These are phyloP conservation scores for Citrullus colocynthis DNA, from an alignment of 306 rosid species.

Conservation along the genomic window DNA sequence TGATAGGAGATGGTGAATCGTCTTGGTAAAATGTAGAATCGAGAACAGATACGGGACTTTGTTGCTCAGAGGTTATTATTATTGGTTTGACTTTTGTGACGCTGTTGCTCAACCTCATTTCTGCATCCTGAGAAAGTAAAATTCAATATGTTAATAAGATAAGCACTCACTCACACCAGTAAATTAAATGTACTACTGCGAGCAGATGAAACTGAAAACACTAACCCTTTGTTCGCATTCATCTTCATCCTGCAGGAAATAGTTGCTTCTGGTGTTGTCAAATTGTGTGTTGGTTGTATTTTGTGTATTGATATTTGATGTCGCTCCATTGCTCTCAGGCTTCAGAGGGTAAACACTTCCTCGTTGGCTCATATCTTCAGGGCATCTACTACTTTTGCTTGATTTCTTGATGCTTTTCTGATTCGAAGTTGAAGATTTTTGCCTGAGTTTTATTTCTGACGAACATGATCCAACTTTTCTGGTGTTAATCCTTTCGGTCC, in stretches of 20 bases:
- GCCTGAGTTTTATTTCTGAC: slow-evolving; percentile 26
- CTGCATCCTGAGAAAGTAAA: slow-evolving; percentile 31
- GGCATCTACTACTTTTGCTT: slow-evolving; percentile 19
- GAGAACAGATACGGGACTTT: slow-evolving; percentile 90
- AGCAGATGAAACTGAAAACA: slow-evolving; percentile 2
- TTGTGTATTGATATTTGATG: slow-evolving; percentile 22
- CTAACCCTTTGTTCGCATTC: slow-evolving; percentile 34
- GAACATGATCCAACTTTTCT: slow-evolving; percentile 25
- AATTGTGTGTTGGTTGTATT: slow-evolving; percentile 26
- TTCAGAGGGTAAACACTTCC: slow-evolving; percentile 34
- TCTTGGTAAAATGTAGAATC: slow-evolving; percentile 75
- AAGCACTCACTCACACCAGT: background rate
- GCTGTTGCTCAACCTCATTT: slow-evolving; percentile 22
- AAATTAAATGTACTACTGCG: background rate
- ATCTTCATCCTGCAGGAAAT: slow-evolving; percentile 17
- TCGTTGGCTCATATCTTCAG: slow-evolving; percentile 24
- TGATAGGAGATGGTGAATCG: slow-evolving; percentile 88
- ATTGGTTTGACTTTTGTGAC: slow-evolving; percentile 23
- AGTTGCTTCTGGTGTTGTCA: slow-evolving; percentile 11
- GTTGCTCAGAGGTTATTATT: slow-evolving; percentile 47
- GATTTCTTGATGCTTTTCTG: slow-evolving; percentile 23
- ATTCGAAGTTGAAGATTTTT: slow-evolving; percentile 26
- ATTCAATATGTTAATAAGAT: slow-evolving; percentile 11
- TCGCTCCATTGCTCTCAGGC: slow-evolving; percentile 22
- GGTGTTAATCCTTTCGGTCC: slow-evolving; percentile 23